Evolutionary conservation across 495 filamentous ascomycete species (phyloP).

Genomic region (Penicillium angulare): DNA sequence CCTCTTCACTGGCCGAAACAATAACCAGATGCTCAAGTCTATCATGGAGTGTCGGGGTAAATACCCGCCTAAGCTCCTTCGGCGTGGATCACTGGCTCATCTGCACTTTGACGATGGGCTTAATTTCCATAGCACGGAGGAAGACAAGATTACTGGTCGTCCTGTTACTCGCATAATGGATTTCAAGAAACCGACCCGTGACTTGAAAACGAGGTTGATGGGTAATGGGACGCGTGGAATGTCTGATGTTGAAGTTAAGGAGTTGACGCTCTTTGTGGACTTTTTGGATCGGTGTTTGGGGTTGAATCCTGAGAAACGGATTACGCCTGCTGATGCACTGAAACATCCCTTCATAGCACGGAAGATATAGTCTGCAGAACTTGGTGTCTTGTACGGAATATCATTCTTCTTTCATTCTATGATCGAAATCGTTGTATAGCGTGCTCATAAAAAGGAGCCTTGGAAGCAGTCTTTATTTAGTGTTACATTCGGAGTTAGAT

Average conservation of each 20-base stretch:
- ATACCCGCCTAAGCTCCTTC: conserved; percentile 81
- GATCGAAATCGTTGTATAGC: too few species aligned
- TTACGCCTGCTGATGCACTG: conserved; percentile 81
- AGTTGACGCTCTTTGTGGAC: conserved; percentile 79
- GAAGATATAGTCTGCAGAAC: conserved; percentile 7
- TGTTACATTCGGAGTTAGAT: too few species aligned
- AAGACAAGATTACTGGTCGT: conserved; percentile 82
- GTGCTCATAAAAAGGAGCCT: too few species aligned
- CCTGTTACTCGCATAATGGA: conserved; percentile 67
- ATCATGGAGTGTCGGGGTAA: conserved; percentile 97
- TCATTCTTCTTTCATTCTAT: too few species aligned
- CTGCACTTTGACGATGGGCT: conserved; percentile 85
- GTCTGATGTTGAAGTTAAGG: conserved; percentile 71
- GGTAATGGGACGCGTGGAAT: conserved; percentile 68
- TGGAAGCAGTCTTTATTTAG: too few species aligned
- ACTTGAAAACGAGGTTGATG: conserved; percentile 74
- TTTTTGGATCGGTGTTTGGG: conserved; percentile 82
- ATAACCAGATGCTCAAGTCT: conserved; percentile 94
- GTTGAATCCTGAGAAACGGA: conserved; percentile 90
- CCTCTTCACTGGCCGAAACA: conserved; percentile 88
- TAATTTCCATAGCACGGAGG: conserved; percentile 83
- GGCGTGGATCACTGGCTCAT: conserved; percentile 66
- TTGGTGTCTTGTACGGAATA: too few species aligned
- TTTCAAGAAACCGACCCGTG: conserved; percentile 77
- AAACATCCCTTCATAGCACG: conserved; percentile 77